Conservation (phyloP, 2,329 filamentous ascomycete species). For the Apiospora marii region DNA sequence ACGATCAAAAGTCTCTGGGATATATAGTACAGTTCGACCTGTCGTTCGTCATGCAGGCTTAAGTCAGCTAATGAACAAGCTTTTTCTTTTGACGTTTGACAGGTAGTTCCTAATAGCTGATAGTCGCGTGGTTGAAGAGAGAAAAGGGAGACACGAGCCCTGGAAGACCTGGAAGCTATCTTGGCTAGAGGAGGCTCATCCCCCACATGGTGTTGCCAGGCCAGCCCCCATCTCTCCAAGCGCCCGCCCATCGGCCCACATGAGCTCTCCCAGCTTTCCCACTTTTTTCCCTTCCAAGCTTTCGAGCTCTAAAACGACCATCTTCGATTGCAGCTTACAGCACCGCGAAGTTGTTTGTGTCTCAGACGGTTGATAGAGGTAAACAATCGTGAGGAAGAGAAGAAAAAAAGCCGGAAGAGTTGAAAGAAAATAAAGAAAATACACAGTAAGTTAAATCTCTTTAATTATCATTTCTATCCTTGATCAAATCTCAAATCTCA, state of each 20-base stretch:
- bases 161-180: not conserved
- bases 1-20: not conserved
- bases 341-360: not conserved
- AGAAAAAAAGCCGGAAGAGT: not conserved
- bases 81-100: not conserved
- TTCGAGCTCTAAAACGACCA: not conserved
- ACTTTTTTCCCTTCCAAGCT: not conserved
- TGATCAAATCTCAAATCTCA: not conserved
- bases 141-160: not conserved
- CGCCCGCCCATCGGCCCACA: not conserved
- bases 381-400: not conserved
- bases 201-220: constrained; percentile 11
- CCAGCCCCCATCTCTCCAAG: constrained; percentile 6
- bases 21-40: not conserved
- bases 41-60: not conserved
- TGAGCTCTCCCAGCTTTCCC: not conserved
- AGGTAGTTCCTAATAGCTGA: not conserved
- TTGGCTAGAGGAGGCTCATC: constrained; percentile 1
- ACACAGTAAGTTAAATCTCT: not conserved
- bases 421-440: not conserved
- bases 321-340: not conserved
- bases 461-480: not conserved
- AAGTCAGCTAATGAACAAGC: not conserved
- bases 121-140: not conserved
- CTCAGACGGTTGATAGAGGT: not conserved